Base-by-base conservation (phyloP, 2,329 filamentous ascomycete species). In the Pyricularia pennisetigena region DNA sequence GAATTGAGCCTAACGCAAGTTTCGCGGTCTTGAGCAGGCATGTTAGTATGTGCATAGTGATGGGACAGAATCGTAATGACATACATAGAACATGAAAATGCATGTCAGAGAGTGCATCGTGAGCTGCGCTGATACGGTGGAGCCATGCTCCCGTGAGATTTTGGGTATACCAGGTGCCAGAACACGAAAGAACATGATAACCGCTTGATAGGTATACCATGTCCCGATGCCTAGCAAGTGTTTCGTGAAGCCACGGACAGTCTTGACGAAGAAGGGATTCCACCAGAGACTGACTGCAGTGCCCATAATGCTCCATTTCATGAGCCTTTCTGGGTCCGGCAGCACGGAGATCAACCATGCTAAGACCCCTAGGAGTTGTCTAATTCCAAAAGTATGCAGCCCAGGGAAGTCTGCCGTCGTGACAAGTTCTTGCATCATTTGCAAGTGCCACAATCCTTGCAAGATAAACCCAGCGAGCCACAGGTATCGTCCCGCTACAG, bases 191-290 rank as follows among this genome's bases (percentile, higher is more conserved):
- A 83, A 74, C 12, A 92, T 74, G 26, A 88, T 81, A 35, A 90
- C 74, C 1, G 83, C 74, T 73, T 93, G 90, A 70, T 89, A 85
- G 1, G 81, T 82, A 74, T 92, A 91, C 83, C 90, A 90, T 67
- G 86, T 82, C 3, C 81, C 79, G 14, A 91, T 82, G 0, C 89
- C 88, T 3, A 83, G 75, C 35, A 91, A 80, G 68, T 85, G 87
- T 70, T 79, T 83, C 30, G 82, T 85, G 74, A 84, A 90, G 68
- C 86, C 88, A n/a, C 84, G 81, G 41, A 82, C 80, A 3, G 83
- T 85, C 72, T 88, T 82, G 41, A 85, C 82, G 71, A 91, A 85
- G 69, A 84, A 84, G 0, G 88, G 88, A 70, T 91, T 92, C 90
- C 90, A 92, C 83, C 87, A 90, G 14, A 84, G 77, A 3, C 87